These are phyloP conservation scores for Wickerhamiella cacticola DNA, from an alignment of 805 yeast genomes.

Conservation along the genomic window DNA sequence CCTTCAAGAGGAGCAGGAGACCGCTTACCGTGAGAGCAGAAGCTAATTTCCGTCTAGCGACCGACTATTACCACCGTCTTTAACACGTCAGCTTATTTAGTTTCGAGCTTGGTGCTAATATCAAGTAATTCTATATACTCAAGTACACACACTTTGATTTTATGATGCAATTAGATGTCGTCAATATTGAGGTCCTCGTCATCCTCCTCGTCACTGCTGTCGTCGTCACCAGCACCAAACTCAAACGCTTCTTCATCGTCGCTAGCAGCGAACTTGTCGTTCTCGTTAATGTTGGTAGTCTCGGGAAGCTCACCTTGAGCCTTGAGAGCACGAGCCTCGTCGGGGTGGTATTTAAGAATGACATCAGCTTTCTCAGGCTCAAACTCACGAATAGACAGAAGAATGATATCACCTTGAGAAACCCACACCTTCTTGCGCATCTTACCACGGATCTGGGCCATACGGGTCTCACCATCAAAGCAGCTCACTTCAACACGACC, in stretches of 20 bases:
- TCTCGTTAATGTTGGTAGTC: slow-evolving; percentile 92
- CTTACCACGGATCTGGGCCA: slow-evolving; percentile 98
- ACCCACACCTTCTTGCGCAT: slow-evolving; percentile 99
- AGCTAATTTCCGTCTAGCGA: slow-evolving; percentile 1
- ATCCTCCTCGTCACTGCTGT: slow-evolving; percentile 48
- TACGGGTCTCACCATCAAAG: slow-evolving; percentile 85
- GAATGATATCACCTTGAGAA: slow-evolving; percentile 95
- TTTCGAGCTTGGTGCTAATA: neutral
- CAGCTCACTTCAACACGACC: slow-evolving; percentile 93
- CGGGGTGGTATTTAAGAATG: slow-evolving; percentile 90
- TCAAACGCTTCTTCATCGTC: slow-evolving; percentile 97
- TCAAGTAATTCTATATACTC: neutral
- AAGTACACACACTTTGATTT: neutral
- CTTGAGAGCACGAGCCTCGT: slow-evolving; percentile 95
- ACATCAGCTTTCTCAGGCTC: slow-evolving; percentile 98
- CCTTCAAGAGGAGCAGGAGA: slow-evolving; percentile 42
- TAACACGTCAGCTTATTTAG: too few relatives aligned
- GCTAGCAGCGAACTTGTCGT: slow-evolving; percentile 92
- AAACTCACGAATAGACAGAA: slow-evolving; percentile 94
- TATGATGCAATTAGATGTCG: slow-evolving; percentile 49
- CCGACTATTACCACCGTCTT: too few relatives aligned
- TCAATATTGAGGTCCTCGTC: slow-evolving; percentile 79
- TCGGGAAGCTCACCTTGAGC: slow-evolving; percentile 95
- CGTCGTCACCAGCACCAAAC: slow-evolving; percentile 86
- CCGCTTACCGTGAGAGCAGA: slow-evolving; percentile 27